These are phyloP conservation scores for Aspergillus sojae DNA, from an alignment of 2,329 filamentous ascomycete species.

Conservation along the genomic window DNA sequence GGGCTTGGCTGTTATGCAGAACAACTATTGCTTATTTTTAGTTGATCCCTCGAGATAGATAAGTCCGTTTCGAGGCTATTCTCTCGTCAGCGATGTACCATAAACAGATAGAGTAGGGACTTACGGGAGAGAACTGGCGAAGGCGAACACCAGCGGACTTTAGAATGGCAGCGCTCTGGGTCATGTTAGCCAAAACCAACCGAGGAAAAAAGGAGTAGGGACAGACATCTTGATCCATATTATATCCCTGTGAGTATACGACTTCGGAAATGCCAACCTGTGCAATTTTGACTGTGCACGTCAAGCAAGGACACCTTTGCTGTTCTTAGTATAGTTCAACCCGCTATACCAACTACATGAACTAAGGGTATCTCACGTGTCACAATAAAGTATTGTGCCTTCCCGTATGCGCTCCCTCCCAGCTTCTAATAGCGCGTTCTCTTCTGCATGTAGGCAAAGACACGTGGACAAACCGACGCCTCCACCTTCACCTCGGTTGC, in stretches of 20 bases:
- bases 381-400: constrained; percentile 84
- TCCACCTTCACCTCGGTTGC: constrained; percentile 72
- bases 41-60: constrained; percentile 60
- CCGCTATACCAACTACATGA: background rate
- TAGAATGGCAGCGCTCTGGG: constrained; percentile 74
- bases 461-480: constrained; percentile 82
- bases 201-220: background rate
- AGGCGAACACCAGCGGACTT: constrained; percentile 79
- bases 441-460: constrained; percentile 95
- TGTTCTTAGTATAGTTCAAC: background rate
- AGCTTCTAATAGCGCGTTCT: constrained; percentile 93
- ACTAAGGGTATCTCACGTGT: constrained; percentile 58
- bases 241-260: constrained; percentile 90
- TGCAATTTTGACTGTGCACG: constrained; percentile 97
- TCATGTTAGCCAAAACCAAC: constrained; percentile 15
- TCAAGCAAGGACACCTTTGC: constrained; percentile 74
- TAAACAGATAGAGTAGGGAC: background rate
- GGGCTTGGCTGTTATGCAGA: background rate
- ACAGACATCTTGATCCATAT: constrained; percentile 76
- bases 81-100: constrained; percentile 6
- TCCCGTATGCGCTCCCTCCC: constrained; percentile 86
- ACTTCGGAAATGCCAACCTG: constrained; percentile 96
- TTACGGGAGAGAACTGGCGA: constrained; percentile 82
- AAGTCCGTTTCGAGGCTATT: constrained; percentile 64
- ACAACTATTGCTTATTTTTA: background rate